These are phyloP conservation scores for Penicillium coprophilum DNA, from an alignment of 495 filamentous ascomycete genomes.

Conservation along the genomic window DNA sequence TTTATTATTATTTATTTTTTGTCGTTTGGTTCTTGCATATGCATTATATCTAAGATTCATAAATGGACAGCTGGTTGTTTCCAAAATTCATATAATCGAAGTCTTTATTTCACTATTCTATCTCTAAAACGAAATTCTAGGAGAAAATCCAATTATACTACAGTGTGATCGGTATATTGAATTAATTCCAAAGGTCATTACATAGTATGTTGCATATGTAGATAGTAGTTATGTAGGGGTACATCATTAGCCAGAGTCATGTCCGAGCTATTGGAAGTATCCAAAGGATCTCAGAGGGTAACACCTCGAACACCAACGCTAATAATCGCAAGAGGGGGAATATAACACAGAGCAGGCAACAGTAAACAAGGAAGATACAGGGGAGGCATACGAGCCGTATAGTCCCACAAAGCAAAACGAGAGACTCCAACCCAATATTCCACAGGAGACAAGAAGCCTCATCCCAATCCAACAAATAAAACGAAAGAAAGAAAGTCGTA, in stretches of 20 bases:
- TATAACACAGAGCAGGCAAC: constrained; percentile 10
- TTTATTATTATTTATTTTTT: constrained; percentile 16
- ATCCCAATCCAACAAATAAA: neutral
- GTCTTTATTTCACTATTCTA: neutral
- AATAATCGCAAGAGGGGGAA: constrained; percentile 13
- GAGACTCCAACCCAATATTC: neutral
- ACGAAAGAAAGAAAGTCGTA: neutral
- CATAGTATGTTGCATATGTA: neutral
- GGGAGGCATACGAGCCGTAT: constrained; percentile 8
- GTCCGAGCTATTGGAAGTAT: neutral
- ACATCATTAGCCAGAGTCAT: constrained; percentile 4
- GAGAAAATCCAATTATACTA: neutral
- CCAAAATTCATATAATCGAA: constrained; percentile 23
- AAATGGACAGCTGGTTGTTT: constrained; percentile 24
- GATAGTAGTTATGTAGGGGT: neutral
- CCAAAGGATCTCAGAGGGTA: neutral
- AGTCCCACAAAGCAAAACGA: neutral
- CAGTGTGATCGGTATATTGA: neutral
- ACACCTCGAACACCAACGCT: constrained; percentile 22
- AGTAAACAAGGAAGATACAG: neutral
- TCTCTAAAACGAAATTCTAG: neutral
- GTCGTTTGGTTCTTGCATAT: constrained; percentile 17
- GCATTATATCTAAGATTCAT: constrained; percentile 28
- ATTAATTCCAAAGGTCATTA: neutral
- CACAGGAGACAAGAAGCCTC: neutral